Conservation (phyloP, 2,329 filamentous ascomycete genomes). For the Tolypocladium amazonense region DNA sequence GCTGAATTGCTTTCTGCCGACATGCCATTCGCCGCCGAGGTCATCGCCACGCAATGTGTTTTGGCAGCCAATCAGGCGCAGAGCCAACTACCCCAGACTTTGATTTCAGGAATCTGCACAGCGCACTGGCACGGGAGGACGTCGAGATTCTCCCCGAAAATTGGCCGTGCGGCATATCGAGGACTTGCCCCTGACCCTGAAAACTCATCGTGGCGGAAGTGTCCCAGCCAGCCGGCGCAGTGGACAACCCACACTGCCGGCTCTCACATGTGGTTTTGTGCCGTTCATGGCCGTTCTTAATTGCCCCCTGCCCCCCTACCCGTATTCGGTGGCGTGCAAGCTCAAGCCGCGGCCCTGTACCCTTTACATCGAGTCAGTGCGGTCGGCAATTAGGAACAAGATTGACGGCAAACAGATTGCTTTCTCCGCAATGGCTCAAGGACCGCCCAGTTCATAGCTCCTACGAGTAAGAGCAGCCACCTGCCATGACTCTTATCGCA, state of each 20-base stretch:
- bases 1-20: neutral
- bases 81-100: neutral
- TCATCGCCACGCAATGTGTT: too few relatives aligned
- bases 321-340: neutral
- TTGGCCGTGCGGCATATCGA: neutral
- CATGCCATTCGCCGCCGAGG: neutral
- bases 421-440: neutral
- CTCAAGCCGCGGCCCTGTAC: neutral
- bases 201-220: neutral
- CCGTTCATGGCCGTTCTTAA: neutral
- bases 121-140: neutral
- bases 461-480: neutral
- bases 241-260: neutral
- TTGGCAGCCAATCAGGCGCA: neutral
- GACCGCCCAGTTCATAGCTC: neutral
- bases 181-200: neutral
- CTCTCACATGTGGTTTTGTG: neutral
- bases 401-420: neutral
- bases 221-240: neutral
- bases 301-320: neutral
- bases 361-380: neutral
- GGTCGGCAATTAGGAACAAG: neutral
- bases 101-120: neutral
- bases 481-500: neutral
- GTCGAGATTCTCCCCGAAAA: neutral